Percentiles rank a stretch among this genome's conserved stretches.
phyloP scores from a whole-genome alignment of 2,329 filamentous ascomycete genomes.

The Diplodia intermedia region DNA sequence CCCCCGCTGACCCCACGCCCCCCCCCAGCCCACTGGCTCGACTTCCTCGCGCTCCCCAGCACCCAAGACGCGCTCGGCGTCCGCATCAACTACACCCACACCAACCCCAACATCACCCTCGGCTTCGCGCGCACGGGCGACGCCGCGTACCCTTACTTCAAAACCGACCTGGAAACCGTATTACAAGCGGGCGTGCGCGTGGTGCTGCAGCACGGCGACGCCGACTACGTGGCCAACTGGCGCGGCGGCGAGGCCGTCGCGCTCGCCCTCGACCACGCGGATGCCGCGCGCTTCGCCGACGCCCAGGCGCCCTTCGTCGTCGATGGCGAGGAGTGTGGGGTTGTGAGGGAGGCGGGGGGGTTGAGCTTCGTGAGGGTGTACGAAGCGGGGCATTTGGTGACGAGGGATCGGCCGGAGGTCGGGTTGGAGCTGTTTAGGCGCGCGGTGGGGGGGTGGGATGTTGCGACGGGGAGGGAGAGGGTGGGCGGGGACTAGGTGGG shows the following conservation, averaged over 20 bases:
- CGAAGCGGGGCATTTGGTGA: conserved; percentile 60
- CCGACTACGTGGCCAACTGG: conserved; percentile 66
- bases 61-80: conserved; percentile 50
- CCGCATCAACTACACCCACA: conserved; percentile 58
- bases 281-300: neutral
- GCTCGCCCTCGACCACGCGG: conserved; percentile 50
- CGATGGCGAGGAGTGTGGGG: conserved; percentile 63
- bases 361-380: conserved; percentile 60
- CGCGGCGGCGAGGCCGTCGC: conserved; percentile 77
- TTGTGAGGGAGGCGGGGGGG: conserved; percentile 78
- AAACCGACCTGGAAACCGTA: conserved; percentile 56
- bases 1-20: conserved; percentile 8
- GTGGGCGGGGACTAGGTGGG: neutral
- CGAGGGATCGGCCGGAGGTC: conserved; percentile 49
- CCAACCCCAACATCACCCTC: conserved; percentile 53
- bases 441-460: neutral
- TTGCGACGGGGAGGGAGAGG: neutral
- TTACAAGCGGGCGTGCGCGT: conserved; percentile 64
- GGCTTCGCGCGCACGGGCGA: conserved; percentile 57
- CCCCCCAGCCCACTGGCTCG: conserved; percentile 51
- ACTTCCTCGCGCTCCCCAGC: conserved; percentile 55
- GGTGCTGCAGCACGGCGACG: conserved; percentile 64
- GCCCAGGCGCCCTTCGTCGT: conserved; percentile 73
- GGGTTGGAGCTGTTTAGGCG: conserved; percentile 7
- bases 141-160: conserved; percentile 52